phyloP scores from a whole-genome alignment of 2,329 filamentous ascomycete genomes.

The Xylaria arbuscula region DNA sequence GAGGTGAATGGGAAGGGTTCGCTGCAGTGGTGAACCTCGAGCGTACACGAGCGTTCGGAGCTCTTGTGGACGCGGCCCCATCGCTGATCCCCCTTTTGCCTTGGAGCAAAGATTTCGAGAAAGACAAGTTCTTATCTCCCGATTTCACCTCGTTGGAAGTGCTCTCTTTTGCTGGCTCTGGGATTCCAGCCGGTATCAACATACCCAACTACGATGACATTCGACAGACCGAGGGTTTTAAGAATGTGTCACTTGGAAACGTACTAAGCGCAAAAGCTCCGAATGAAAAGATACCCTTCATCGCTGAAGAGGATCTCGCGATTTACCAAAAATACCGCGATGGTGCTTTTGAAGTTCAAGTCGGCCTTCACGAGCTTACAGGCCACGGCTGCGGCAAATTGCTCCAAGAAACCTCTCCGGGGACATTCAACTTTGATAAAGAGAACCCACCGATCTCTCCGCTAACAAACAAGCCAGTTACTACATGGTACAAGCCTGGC shows the following conservation, averaged over 20 bases:
- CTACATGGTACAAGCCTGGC: slow-evolving; percentile 91
- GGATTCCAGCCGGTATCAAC: slow-evolving; percentile 75
- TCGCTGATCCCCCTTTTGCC: slow-evolving; percentile 88
- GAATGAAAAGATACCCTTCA: slow-evolving; percentile 92
- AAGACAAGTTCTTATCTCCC: slow-evolving; percentile 93
- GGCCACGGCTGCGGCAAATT: slow-evolving; percentile 94
- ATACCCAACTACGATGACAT: slow-evolving; percentile 61
- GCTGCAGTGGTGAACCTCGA: slow-evolving; percentile 89
- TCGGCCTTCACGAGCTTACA: slow-evolving; percentile 89
- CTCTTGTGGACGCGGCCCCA: slow-evolving; percentile 83
- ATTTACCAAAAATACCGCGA: slow-evolving; percentile 87
- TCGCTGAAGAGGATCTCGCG: slow-evolving; percentile 79
- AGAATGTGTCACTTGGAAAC: slow-evolving; percentile 94
- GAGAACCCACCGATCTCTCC: slow-evolving; percentile 84
- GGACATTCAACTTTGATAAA: slow-evolving; percentile 88
- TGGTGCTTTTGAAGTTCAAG: slow-evolving; percentile 91
- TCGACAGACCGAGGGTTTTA: slow-evolving; percentile 86
- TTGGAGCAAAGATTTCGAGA: slow-evolving; percentile 90
- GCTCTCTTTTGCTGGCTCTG: slow-evolving; percentile 78
- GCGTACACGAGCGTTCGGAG: slow-evolving; percentile 86
- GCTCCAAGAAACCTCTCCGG: slow-evolving; percentile 85
- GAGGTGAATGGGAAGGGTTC: slow-evolving; percentile 88
- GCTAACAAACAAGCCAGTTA: slow-evolving; percentile 79
- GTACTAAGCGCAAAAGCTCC: slow-evolving; percentile 91
- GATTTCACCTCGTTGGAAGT: slow-evolving; percentile 97